phyloP scores from a whole-genome alignment of 257 asterid genomes.

The Striga asiatica region DNA sequence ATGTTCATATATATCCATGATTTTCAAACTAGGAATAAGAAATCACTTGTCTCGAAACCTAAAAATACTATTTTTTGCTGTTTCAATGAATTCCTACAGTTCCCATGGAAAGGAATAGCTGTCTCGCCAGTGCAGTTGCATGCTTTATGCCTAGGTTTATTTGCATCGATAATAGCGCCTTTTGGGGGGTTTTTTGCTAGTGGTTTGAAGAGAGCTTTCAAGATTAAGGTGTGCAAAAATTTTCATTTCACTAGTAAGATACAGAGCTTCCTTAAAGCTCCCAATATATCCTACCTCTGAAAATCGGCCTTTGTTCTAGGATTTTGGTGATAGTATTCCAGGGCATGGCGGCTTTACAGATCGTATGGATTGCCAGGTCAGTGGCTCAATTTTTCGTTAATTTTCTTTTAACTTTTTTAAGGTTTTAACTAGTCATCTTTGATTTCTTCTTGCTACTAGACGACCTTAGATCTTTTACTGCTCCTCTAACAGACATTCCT shows the following conservation, averaged over 20 bases:
- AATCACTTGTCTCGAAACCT: too few species aligned
- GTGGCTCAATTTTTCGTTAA: not conserved
- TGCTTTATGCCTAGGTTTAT: slow-evolving; percentile 57
- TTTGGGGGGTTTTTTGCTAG: slow-evolving; percentile 95
- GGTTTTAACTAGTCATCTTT: too few species aligned
- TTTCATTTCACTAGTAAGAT: not conserved
- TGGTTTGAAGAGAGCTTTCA: slow-evolving; percentile 84
- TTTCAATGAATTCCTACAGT: slow-evolving; percentile 25
- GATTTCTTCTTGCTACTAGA: not conserved
- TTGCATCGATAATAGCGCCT: slow-evolving; percentile 85
- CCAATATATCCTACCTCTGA: not conserved
- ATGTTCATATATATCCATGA: too few species aligned
- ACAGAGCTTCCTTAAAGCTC: not conserved
- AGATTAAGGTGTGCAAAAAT: slow-evolving; percentile 48
- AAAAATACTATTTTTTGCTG: too few species aligned
- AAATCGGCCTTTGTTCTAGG: slow-evolving; percentile 18
- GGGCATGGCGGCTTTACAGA: slow-evolving; percentile 73
- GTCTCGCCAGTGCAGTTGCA: slow-evolving; percentile 80
- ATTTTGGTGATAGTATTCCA: slow-evolving; percentile 61
- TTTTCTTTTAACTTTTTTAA: too few species aligned
- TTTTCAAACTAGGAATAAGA: too few species aligned
- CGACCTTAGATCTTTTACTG: not conserved
- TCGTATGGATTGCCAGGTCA: slow-evolving; percentile 69
- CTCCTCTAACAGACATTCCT: not conserved
- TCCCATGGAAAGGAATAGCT: slow-evolving; percentile 55